Evolutionary conservation across 2,329 filamentous ascomycete species (phyloP), one percentile per base, ranked within the genome.

Genomic region (Ilyonectria destructans): DNA sequence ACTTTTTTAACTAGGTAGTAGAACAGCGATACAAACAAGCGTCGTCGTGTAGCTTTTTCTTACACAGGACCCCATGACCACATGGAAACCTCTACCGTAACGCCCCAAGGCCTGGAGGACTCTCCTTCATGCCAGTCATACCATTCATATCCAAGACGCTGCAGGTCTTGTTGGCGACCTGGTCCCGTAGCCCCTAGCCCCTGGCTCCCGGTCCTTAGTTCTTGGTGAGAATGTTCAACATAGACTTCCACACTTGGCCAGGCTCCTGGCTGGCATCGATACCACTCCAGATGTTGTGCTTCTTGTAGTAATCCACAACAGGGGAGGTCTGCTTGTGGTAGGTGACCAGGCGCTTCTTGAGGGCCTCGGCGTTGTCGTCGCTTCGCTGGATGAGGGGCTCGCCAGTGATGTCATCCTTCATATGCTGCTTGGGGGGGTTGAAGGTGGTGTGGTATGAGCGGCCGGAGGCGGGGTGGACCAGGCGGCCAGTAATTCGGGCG

Each of bases 401-500:
- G 82, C 96, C 96, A 21, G 96, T 98, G 75, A 98, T 84, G 83
- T 99, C 96, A 84, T 99, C 96, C 81, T 91, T 97, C 96, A 98
- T 98, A 73, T 89, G 79, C 77, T 90, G 85, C 90, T 98, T 97
- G 78, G 96, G 96, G 58, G 96, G 96, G 90, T 98, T 98, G 91
- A 99, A 99, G 83, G 96, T 93, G 85, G 92, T 96, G 91, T 99
- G 96, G 88, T 99, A 99, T 75, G 93, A 95, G 80, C 96, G 95
- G 74, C 96, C 96, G 64, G 95, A 98, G 59, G 96, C 96, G 66
- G 96, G 96, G 88, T 99, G 96, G 77, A 99, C 88, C 70, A 99
- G 88, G 79, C 96, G 96, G 78, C 96, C 96, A 69, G 96, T 99
- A 84, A 99, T 98, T 80, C 96, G 94, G 75, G 95, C 92, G 70